Percentiles rank a stretch among this genome's conserved stretches.
Evolutionary conservation across 495 filamentous ascomycete species (phyloP).

Genomic region (Apodospora peruviana): DNA sequence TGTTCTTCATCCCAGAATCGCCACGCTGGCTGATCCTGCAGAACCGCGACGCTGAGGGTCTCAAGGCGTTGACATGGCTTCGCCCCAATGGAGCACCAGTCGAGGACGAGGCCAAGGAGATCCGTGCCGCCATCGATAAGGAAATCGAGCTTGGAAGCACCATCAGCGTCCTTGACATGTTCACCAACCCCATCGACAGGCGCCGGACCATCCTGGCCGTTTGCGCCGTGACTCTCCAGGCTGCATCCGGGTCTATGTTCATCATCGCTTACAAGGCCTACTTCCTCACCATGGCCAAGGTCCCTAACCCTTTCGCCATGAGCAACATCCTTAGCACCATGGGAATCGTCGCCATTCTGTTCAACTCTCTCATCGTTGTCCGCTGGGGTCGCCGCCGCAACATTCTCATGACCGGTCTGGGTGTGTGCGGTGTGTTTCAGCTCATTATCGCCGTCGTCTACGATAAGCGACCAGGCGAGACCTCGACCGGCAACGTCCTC

Average conservation of each 20-base stretch:
- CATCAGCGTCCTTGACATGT: slow-evolving; percentile 45
- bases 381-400: slow-evolving; percentile 48
- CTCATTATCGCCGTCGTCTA: slow-evolving; percentile 52
- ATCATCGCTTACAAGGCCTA: slow-evolving; percentile 61
- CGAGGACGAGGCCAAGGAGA: slow-evolving; percentile 45
- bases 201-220: slow-evolving; percentile 47
- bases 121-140: slow-evolving; percentile 44
- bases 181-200: slow-evolving; percentile 47
- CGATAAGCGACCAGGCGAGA: slow-evolving; percentile 38
- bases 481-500: slow-evolving; percentile 45
- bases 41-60: slow-evolving; percentile 44
- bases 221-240: slow-evolving; percentile 48
- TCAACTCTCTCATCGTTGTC: slow-evolving; percentile 50
- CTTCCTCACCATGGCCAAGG: slow-evolving; percentile 59
- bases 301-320: slow-evolving; percentile 55
- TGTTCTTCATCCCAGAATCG: slow-evolving; percentile 59
- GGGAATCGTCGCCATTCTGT: slow-evolving; percentile 51
- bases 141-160: slow-evolving; percentile 40
- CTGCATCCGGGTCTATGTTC: slow-evolving; percentile 56
- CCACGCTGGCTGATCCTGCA: slow-evolving; percentile 57
- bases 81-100: slow-evolving; percentile 38
- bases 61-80: slow-evolving; percentile 39
- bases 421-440: slow-evolving; percentile 49
- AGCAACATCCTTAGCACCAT: slow-evolving; percentile 50
- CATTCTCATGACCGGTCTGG: slow-evolving; percentile 47